Evolutionary conservation across 2,329 filamentous ascomycete genomes (phyloP).

Genomic region (Trichoderma sp.): DNA sequence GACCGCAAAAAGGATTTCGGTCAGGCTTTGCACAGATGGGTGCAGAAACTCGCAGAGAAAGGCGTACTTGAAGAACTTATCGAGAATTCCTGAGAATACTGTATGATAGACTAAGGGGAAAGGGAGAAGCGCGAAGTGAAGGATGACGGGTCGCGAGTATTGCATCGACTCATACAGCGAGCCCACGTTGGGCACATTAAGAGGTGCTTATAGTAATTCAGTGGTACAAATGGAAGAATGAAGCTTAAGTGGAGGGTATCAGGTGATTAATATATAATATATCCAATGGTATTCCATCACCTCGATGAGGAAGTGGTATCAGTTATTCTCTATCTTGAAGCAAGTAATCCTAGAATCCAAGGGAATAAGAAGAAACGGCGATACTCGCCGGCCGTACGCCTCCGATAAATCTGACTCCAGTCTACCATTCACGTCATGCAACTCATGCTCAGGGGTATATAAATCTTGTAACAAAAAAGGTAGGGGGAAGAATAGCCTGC

Average conservation of each 20-base stretch:
- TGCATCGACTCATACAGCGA: not conserved
- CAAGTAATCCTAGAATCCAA: not conserved
- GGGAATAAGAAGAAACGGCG: not conserved
- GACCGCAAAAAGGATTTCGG: slow-evolving; percentile 68
- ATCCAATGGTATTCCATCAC: not conserved
- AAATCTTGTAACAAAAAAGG: not conserved
- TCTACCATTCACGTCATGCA: not conserved
- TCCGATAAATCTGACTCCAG: not conserved
- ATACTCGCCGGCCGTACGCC: not conserved
- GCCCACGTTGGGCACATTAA: not conserved
- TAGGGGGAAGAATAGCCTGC: not conserved
- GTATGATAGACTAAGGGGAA: not conserved
- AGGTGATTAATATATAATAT: not conserved
- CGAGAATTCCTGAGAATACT: slow-evolving; percentile 21
- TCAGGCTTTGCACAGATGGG: slow-evolving; percentile 67
- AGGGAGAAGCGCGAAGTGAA: not conserved
- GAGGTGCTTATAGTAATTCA: not conserved
- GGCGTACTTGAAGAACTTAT: slow-evolving; percentile 55
- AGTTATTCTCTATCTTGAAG: not conserved
- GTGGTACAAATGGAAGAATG: not conserved
- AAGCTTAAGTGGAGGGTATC: not conserved
- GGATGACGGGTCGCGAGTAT: not conserved
- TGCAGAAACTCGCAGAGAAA: slow-evolving; percentile 68
- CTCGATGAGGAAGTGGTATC: not conserved
- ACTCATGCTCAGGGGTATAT: not conserved